Evolutionary conservation across 31 red algal species (phyloP).

Genomic region (Odonthalia washingtoniensis): DNA sequence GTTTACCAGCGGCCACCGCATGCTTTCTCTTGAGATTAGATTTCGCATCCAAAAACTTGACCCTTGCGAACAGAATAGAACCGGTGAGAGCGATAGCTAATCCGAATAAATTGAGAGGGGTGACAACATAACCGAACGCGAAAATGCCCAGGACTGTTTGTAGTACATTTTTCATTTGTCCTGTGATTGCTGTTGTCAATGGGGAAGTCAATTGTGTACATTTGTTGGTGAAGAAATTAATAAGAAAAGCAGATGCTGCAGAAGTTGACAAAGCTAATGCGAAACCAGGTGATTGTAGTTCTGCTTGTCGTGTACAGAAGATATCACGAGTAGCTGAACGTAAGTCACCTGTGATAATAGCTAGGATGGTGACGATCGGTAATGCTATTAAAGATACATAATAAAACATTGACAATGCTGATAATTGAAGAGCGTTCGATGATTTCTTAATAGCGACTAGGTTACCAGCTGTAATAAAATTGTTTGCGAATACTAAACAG

Average conservation of each 20-base stretch:
- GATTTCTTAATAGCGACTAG: slow-evolving; percentile 92
- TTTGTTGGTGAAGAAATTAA: slow-evolving; percentile 97
- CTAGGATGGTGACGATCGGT: slow-evolving; percentile 75
- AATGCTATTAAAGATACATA: slow-evolving; percentile 84
- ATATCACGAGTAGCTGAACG: slow-evolving; percentile 55
- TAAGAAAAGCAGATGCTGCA: slow-evolving; percentile 88
- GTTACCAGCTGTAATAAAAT: slow-evolving; percentile 90
- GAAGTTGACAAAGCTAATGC: slow-evolving; percentile 80
- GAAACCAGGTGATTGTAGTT: slow-evolving; percentile 74
- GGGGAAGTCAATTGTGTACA: slow-evolving; percentile 91
- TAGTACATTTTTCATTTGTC: slow-evolving; percentile 96
- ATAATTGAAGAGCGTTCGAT: slow-evolving; percentile 44
- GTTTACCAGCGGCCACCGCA: neutral
- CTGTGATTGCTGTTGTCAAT: slow-evolving; percentile 90
- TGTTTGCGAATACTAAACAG: slow-evolving; percentile 89
- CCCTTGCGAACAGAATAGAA: slow-evolving; percentile 77
- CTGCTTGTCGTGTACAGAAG: slow-evolving; percentile 38
- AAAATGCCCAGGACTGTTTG: slow-evolving; percentile 96
- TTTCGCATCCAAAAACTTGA: slow-evolving; percentile 72
- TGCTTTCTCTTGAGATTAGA: neutral
- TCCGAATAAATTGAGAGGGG: slow-evolving; percentile 82
- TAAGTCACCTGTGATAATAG: slow-evolving; percentile 66
- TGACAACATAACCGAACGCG: slow-evolving; percentile 84
- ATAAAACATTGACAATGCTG: slow-evolving; percentile 85
- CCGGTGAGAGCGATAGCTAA: slow-evolving; percentile 83